Base-by-base conservation (phyloP, 1,284 basidiomycete genomes). In the Ganoderma lucidum region DNA sequence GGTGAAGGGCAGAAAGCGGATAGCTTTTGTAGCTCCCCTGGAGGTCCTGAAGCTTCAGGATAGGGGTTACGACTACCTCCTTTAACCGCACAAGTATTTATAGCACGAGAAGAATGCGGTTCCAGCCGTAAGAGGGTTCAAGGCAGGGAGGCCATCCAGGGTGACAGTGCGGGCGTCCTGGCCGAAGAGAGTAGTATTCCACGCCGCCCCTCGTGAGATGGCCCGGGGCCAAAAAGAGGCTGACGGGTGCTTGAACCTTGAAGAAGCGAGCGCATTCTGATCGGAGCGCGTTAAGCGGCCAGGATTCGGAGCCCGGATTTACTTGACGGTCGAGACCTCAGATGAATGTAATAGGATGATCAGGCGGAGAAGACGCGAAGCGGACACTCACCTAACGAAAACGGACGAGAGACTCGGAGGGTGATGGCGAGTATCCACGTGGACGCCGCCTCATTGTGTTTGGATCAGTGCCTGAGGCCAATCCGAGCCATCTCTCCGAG, bases 401-500 rank as follows among this genome's bases (percentile, higher is more conserved):
- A n/a, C 59, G 62, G 64, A 62, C 61, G 61, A 42, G 63, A 64
- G 41, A 53, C 51, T 63, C 65, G 42, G 32, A 62, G 51, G 44
- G 23, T 60, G 68, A 70, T 64, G 65, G 53, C 65, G 53, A 35
- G 56, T 41, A 42, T 12, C 69, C 69, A 64, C 65, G 62, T 67
- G 69, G 63, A 35, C 69, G 51, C 56, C 62, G 62, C 32, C 41
- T 53, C 48, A 64, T 39, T 23, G 44, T 48, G 35, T 17, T 32
- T 55, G 30, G 61, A 70, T 55, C 56, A 66, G 59, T 23, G 48
- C 48, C 23, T 2, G 48, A 51, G 4, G 48, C 48, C 48, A 51
- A 28, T 51, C 48, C 48, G 48, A 51, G 48, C 23, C 10, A 51
- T 28, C 48, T 51, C 48, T 51, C 23, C 48, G 48, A 51, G n/a